A percentile compares a stretch with the other conserved stretches of the same genome.
These are phyloP conservation scores for Nepenthes gracilis DNA, from an alignment of 148 eudicot genomes.

Conservation along the genomic window DNA sequence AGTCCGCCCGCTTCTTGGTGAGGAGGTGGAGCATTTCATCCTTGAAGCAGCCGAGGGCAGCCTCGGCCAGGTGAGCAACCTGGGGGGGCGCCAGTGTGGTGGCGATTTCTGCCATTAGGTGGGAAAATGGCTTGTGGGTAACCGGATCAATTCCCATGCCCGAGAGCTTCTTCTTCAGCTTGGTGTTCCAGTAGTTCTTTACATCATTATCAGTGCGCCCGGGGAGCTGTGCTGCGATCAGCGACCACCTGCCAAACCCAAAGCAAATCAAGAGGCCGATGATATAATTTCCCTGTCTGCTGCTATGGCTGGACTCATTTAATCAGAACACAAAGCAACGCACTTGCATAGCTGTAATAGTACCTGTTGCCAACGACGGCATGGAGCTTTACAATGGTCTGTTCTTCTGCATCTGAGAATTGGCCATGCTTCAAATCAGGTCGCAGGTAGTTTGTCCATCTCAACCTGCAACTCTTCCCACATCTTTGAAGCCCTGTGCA, in stretches of 20 bases:
- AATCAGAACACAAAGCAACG: too few species aligned
- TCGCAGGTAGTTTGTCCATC: conserved; percentile 94
- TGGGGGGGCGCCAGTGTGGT: conserved; percentile 78
- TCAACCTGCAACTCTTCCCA: conserved; percentile 88
- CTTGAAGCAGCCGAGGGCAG: conserved; percentile 92
- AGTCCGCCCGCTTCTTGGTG: conserved; percentile 63
- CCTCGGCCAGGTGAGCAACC: conserved; percentile 86
- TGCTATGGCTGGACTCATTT: neutral
- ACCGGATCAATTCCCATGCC: conserved; percentile 99
- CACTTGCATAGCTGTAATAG: too few species aligned
- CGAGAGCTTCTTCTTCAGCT: conserved; percentile 83
- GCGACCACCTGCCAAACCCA: conserved; percentile 57
- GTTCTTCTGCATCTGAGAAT: conserved; percentile 77
- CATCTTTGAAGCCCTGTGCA: conserved; percentile 74
- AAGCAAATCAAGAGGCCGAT: neutral
- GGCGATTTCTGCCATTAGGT: conserved; percentile 85
- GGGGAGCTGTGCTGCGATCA: conserved; percentile 88
- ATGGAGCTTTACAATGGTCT: conserved; percentile 75
- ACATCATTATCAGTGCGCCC: conserved; percentile 95
- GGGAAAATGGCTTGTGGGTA: conserved; percentile 96
- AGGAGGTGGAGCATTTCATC: conserved; percentile 96
- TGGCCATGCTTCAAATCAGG: conserved; percentile 92
- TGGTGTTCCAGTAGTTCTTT: conserved; percentile 96
- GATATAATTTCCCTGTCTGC: neutral
- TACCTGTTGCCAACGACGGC: conserved; percentile 93